These are phyloP conservation scores for Flaveria brownii DNA, from an alignment of 129 eudicot species.

Conservation along the genomic window DNA sequence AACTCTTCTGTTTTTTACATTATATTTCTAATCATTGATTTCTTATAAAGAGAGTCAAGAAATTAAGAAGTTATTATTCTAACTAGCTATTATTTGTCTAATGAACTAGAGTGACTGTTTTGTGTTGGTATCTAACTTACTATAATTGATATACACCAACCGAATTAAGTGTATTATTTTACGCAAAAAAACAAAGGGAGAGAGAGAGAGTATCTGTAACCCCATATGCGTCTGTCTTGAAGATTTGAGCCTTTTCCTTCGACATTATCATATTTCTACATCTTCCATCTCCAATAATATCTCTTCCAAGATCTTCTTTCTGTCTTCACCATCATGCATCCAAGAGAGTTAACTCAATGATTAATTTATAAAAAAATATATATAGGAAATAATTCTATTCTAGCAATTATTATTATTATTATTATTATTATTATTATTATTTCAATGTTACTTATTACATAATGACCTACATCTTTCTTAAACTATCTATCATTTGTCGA, in stretches of 20 bases:
- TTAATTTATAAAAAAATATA: neutral
- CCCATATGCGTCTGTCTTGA: conserved; percentile 30
- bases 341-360: neutral
- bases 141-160: neutral
- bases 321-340: conserved; percentile 11
- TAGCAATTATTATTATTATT: no score
- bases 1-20: neutral
- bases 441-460: no score
- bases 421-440: no score
- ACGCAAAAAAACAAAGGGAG: neutral
- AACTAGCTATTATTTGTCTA: neutral
- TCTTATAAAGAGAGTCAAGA: neutral
- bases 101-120: neutral
- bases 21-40: neutral
- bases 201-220: conserved; percentile 1
- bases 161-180: neutral
- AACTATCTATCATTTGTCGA: no score
- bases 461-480: no score
- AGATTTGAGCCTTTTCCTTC: conserved; percentile 9
- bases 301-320: conserved; percentile 10
- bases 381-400: no score
- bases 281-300: conserved; percentile 23
- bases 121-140: neutral
- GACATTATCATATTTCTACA: conserved; percentile 27
- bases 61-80: neutral